Evolutionary conservation across 2,329 filamentous ascomycete species (phyloP).

Genomic region (Bipolaris bicolor): DNA sequence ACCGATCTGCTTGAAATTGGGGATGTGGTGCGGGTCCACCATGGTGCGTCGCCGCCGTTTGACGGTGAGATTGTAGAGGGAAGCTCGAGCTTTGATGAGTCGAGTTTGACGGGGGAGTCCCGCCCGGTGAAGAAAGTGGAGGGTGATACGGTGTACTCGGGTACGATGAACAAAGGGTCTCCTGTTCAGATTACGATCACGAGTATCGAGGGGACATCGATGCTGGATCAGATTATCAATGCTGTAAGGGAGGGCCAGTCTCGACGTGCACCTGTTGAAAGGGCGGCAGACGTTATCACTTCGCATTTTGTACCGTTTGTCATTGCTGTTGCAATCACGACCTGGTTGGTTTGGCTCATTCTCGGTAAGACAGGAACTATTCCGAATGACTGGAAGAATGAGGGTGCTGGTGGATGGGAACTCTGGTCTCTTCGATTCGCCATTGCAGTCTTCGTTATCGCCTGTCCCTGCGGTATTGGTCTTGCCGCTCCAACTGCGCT

Average conservation of each 20-base stretch:
- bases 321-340: slow-evolving; percentile 70
- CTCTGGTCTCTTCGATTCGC: slow-evolving; percentile 82
- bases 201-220: slow-evolving; percentile 69
- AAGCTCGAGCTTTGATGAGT: slow-evolving; percentile 81
- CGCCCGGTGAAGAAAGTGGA: slow-evolving; percentile 66
- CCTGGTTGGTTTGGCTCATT: slow-evolving; percentile 74
- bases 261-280: slow-evolving; percentile 75
- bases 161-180: slow-evolving; percentile 73
- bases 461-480: slow-evolving; percentile 82
- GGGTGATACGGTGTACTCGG: slow-evolving; percentile 72
- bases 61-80: slow-evolving; percentile 69
- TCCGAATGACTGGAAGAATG: slow-evolving; percentile 62
- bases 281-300: slow-evolving; percentile 74
- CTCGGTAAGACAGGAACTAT: slow-evolving; percentile 66
- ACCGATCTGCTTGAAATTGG: slow-evolving; percentile 69
- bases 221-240: slow-evolving; percentile 80
- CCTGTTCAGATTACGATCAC: slow-evolving; percentile 69
- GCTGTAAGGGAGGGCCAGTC: slow-evolving; percentile 80
- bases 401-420: slow-evolving; percentile 66
- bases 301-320: slow-evolving; percentile 79
- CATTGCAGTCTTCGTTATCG: slow-evolving; percentile 85
- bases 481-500: slow-evolving; percentile 85
- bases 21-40: slow-evolving; percentile 69
- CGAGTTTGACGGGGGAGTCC: slow-evolving; percentile 83
- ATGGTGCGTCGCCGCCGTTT: slow-evolving; percentile 82